Evolutionary conservation across 371 early-diverging fungal genomes (phyloP).

Genomic region (Catenaria anguillulae): DNA sequence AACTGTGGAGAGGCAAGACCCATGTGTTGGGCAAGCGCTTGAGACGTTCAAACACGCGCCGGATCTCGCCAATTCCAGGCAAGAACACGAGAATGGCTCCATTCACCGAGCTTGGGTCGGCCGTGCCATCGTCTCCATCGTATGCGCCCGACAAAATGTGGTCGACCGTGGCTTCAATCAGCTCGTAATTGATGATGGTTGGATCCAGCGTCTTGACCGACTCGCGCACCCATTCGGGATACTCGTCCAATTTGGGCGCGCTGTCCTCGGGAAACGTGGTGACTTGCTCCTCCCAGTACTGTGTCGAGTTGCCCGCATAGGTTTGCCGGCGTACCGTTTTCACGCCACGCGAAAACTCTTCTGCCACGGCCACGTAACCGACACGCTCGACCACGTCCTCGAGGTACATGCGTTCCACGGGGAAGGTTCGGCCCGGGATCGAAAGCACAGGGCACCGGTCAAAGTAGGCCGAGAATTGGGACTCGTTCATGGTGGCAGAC

Average conservation of each 20-base stretch:
- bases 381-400: constrained; percentile 48
- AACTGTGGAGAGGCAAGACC: constrained; percentile 51
- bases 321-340: constrained; percentile 6
- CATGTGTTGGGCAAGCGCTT: constrained; percentile 15
- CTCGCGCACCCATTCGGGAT: constrained; percentile 25
- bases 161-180: constrained; percentile 43
- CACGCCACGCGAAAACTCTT: constrained; percentile 30
- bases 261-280: constrained; percentile 1
- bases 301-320: not conserved
- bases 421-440: constrained; percentile 68
- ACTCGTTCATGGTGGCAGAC: constrained; percentile 30
- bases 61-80: constrained; percentile 69
- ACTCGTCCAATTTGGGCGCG: constrained; percentile 10
- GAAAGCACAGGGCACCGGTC: constrained; percentile 41
- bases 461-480: constrained; percentile 25
- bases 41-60: constrained; percentile 13
- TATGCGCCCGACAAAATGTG: constrained; percentile 29
- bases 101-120: not conserved
- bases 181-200: constrained; percentile 50
- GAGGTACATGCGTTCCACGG: constrained; percentile 49
- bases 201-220: constrained; percentile 43
- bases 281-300: constrained; percentile 1
- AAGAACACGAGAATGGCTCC: constrained; percentile 76
- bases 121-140: too few species aligned
- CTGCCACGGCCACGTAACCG: constrained; percentile 40